phyloP scores from a whole-genome alignment of 192 early-diverging fungal genomes.

The Coemansia brasiliensis region DNA sequence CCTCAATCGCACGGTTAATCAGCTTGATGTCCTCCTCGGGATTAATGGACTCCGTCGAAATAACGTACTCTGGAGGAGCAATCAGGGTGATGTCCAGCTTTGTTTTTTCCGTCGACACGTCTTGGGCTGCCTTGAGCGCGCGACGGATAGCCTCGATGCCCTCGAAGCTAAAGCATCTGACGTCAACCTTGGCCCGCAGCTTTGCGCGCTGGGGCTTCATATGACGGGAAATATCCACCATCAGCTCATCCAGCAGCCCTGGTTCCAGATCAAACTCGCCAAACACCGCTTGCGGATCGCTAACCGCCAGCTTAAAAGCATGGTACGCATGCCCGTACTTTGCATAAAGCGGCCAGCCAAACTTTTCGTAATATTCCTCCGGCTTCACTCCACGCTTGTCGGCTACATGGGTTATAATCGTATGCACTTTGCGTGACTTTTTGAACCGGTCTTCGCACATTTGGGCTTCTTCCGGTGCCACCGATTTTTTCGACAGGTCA shows the following conservation, averaged over 20 bases:
- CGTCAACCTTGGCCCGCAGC: slow-evolving; percentile 93
- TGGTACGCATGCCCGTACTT: slow-evolving; percentile 97
- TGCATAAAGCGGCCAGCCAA: slow-evolving; percentile 94
- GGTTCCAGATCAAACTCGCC: slow-evolving; percentile 70
- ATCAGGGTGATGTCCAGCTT: slow-evolving; percentile 86
- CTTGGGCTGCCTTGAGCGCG: slow-evolving; percentile 86
- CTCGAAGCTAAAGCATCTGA: slow-evolving; percentile 90
- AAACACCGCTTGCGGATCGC: slow-evolving; percentile 83
- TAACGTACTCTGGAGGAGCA: slow-evolving; percentile 92
- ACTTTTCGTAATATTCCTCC: slow-evolving; percentile 77
- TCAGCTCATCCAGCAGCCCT: slow-evolving; percentile 69
- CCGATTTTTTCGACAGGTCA: slow-evolving; percentile 94
- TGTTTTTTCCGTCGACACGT: slow-evolving; percentile 71
- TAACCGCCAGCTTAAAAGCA: slow-evolving; percentile 92
- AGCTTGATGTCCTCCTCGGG: slow-evolving; percentile 80
- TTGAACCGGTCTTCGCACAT: slow-evolving; percentile 92
- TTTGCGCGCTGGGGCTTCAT: slow-evolving; percentile 95
- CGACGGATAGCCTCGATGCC: slow-evolving; percentile 95
- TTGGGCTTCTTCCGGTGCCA: slow-evolving; percentile 81
- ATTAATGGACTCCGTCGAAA: slow-evolving; percentile 82
- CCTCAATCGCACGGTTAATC: slow-evolving; percentile 85
- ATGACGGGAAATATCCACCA: slow-evolving; percentile 82
- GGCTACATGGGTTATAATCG: slow-evolving; percentile 64
- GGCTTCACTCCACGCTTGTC: slow-evolving; percentile 79
- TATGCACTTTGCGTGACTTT: slow-evolving; percentile 79